Evolutionary conservation across 1,284 basidiomycete species (phyloP), one percentile per base, ranked within the genome.

Genomic region (Schizopora paradoxa): DNA sequence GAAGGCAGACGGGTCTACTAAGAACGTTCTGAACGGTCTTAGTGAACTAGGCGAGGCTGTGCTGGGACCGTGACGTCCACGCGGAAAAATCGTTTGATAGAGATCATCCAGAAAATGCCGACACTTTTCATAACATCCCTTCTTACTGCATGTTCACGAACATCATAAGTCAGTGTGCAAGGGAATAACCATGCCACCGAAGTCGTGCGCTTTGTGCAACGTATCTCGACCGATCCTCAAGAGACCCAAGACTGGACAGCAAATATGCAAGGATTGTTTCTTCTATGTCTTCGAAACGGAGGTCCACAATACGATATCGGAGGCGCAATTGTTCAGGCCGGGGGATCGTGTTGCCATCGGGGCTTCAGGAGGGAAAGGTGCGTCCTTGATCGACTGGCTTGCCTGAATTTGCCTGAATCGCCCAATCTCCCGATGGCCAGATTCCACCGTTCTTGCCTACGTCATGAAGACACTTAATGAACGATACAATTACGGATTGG

Each of bases 261-360:
- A 92, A 61, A 93, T 97, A 55, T 99, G 94, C 74, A 87, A 86
- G 64, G 82, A 87, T 40, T 97, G 93, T 61, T 97, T 97, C 68
- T 99, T 92, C 70, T 81, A 83, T 58, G 92, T 98, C 29, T 99
- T 99, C 57, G 95, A 99, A 70, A 95, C 91, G 0, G 95, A 99
- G 64, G 86, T 99, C 27, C 96, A 99, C 68, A 86, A 95, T 61
- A 98, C 96, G 0, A 97, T 99, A 59, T 78, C 71, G 2, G 74
- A 85, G 54, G 77, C 86, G 0, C 68, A 77, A 28, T 74, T 99
- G 10, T 99, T 99, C 71, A 79, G 80, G 58, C 74, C 78, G n/a
- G 93, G 95, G 26, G 93, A 99, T 66, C 76, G 79, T 51, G 93
- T 99, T 28, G 96, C 95, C 19, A 99, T 99, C 51, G 95, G 95